Percentiles rank a stretch among this genome's conserved stretches.
Evolutionary conservation across 495 filamentous ascomycete genomes (phyloP).

Genomic region (Trichocladium uniseriatum): DNA sequence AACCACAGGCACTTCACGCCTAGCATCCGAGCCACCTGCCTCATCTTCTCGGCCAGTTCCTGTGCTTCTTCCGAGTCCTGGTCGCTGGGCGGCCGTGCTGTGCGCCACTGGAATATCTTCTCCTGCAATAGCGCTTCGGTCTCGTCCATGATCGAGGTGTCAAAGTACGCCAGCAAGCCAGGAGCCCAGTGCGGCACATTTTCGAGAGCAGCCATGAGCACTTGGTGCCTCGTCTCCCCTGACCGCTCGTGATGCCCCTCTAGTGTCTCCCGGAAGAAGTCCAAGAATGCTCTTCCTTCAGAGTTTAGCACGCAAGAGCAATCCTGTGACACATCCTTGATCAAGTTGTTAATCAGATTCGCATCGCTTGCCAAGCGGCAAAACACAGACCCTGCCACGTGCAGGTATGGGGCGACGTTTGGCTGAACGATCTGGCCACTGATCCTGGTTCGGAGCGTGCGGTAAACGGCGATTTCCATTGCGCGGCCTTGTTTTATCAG

Average conservation of each 20-base stretch:
- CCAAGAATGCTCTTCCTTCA: conserved; percentile 36
- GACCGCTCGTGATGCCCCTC: conserved; percentile 16
- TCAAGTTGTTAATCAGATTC: conserved; percentile 23
- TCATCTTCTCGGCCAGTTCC: conserved; percentile 19
- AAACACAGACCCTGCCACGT: conserved; percentile 25
- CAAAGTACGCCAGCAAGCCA: conserved; percentile 54
- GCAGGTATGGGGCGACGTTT: conserved; percentile 30
- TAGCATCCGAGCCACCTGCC: conserved; percentile 28
- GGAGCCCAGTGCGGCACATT: conserved; percentile 57
- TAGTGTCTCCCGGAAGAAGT: conserved; percentile 32
- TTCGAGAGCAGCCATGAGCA: conserved; percentile 33
- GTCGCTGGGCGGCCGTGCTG: conserved; percentile 15
- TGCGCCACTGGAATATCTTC: conserved; percentile 42
- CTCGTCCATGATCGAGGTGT: conserved; percentile 43
- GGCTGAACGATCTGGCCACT: conserved; percentile 26
- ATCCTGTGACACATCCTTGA: conserved; percentile 28
- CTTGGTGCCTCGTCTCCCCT: conserved; percentile 17
- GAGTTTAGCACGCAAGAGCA: conserved; percentile 31
- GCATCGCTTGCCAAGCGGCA: conserved; percentile 23
- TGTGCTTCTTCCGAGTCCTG: conserved; percentile 18
- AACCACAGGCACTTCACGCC: conserved; percentile 39
- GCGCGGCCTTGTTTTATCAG: conserved; percentile 29
- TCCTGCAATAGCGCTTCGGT: conserved; percentile 48
- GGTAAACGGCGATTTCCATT: conserved; percentile 29
- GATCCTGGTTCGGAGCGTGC: conserved; percentile 27